Conservation (phyloP, 108 stramenopile genomes). For the Nitzschia palea region DNA sequence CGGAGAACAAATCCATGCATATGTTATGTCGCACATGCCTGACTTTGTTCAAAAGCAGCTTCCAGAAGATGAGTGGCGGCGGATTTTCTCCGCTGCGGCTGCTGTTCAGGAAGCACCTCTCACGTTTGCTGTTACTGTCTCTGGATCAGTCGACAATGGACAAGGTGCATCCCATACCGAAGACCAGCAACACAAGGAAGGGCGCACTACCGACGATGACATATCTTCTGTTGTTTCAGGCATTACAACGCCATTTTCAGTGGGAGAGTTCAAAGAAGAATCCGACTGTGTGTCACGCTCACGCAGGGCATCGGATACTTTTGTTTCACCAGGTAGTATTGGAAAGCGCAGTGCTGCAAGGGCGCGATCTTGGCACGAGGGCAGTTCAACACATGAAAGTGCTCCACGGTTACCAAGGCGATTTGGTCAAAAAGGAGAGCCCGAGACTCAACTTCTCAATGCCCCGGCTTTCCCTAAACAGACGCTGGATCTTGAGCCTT, state of each 20-base stretch:
- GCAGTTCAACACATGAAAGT: background rate
- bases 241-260: background rate
- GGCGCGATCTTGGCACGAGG: slow-evolving; percentile 5
- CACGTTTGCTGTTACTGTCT: too few species aligned
- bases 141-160: too few species aligned
- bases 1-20: slow-evolving; percentile 1
- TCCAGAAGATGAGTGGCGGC: slow-evolving; percentile 9
- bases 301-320: too few species aligned
- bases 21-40: slow-evolving; percentile 21
- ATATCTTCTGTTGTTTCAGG: background rate
- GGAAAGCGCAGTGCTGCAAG: background rate
- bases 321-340: too few species aligned
- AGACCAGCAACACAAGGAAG: too few species aligned
- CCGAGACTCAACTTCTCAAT: background rate
- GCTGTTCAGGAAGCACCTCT: background rate
- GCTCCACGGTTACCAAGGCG: slow-evolving; percentile 1
- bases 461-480: too few species aligned
- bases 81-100: slow-evolving; percentile 8
- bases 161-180: too few species aligned
- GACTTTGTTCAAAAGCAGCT: slow-evolving; percentile 8
- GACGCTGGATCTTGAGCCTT: too few species aligned
- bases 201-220: too few species aligned
- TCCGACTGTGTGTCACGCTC: too few species aligned
- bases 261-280: too few species aligned
- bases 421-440: background rate